Evolutionary conservation across 2,329 filamentous ascomycete species (phyloP).

Genomic region (Colletotrichum tropicicola): DNA sequence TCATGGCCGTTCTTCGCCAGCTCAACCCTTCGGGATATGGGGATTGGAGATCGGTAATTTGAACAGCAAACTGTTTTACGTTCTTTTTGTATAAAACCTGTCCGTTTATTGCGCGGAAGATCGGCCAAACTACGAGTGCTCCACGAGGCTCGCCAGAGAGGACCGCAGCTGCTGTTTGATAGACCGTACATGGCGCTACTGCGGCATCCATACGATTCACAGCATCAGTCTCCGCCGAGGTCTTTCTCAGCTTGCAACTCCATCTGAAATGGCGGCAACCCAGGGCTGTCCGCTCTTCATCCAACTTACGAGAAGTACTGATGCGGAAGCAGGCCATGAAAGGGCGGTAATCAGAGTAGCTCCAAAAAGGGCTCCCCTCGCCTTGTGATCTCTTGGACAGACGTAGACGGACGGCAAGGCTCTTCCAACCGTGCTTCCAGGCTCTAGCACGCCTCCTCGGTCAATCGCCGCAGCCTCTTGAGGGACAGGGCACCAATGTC

Average conservation of each 20-base stretch:
- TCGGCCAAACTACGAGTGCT: neutral
- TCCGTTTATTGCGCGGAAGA: neutral
- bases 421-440: neutral
- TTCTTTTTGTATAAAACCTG: neutral
- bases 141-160: neutral
- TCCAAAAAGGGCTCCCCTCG: too few relatives aligned
- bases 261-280: neutral
- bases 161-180: neutral
- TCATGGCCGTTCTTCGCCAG: neutral
- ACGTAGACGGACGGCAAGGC: neutral
- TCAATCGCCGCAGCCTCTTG: neutral
- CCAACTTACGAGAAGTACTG: neutral
- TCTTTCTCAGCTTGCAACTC: neutral
- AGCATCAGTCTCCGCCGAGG: neutral
- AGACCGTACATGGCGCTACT: conserved; percentile 2
- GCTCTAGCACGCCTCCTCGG: neutral
- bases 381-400: neutral
- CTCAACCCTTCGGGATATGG: neutral
- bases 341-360: neutral
- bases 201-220: neutral
- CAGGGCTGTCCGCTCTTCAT: neutral
- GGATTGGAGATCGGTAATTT: neutral
- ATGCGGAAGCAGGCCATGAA: neutral
- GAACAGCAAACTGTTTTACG: neutral
- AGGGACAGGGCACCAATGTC: neutral